Evolutionary conservation across 768 basidiomycete genomes (phyloP), one percentile per base, ranked within the genome.

Genomic region (Boletus pseudo-olivaceus): DNA sequence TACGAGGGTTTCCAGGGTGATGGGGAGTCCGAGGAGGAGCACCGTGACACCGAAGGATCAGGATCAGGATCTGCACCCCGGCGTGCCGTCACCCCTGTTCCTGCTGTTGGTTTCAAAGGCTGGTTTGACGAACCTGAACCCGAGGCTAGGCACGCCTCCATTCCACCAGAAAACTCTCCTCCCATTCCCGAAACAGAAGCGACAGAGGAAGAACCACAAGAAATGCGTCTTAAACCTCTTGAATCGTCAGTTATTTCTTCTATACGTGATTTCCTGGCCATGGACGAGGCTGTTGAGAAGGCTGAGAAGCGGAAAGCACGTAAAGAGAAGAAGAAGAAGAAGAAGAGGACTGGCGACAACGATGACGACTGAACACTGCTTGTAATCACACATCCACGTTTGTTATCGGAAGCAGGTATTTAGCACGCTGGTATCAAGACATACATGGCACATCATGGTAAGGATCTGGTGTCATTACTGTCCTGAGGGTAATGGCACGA

Each of bases 161-260:
- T 47, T 23, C 46, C 44, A 11, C 47, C 54, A 33, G 51, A 58
- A 45, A 54, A 60, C 40, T 55, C 67, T 0, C 59, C 62, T 8
- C 51, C 51, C 11, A 42, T 56, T 23, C 53, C 43, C 5, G 62
- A 59, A 26, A 38, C 17, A 30, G 53, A 40, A 27, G 47, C 26
- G 6, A 20, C 53, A 29, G 67, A 63, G 38, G 71, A 67, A 33
- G 75, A 76, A 35, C 74, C 69, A 29, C 72, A 71, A 39, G 80
- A 74, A 29, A 75, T 71, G 17, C 83, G 85, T 37, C 81, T 97
- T 10, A 80, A 77, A 29, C 90, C 91, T 6, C 81, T 98, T 15
- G 76, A 79, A 47, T 87, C 90, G n/a, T 92, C 91, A 23, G 80
- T 83, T 7, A 63, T 95, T 17, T 90, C 91, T 33, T 93, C 90